Conservation (phyloP, 2,329 filamentous ascomycete species). For the Parascedosporium putredinis region DNA sequence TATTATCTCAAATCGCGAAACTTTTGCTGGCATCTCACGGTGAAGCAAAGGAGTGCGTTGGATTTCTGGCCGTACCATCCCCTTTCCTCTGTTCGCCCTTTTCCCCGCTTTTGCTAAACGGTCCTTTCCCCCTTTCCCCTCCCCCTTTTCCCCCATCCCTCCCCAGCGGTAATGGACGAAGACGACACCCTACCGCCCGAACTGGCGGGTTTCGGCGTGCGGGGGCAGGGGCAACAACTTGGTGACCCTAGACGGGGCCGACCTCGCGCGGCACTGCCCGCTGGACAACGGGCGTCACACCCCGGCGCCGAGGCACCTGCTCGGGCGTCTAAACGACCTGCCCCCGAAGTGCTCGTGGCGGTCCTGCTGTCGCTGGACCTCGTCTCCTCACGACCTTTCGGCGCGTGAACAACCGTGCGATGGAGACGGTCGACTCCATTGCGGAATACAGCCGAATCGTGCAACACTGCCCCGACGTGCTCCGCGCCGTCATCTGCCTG, state of each 20-base stretch:
- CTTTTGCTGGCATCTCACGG: too few relatives aligned
- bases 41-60: too few relatives aligned
- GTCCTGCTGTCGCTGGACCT: constrained; percentile 21
- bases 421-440: constrained; percentile 23
- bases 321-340: constrained; percentile 18
- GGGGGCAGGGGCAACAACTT: neutral
- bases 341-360: constrained; percentile 19
- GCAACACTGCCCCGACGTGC: constrained; percentile 19
- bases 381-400: constrained; percentile 22
- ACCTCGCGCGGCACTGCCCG: constrained; percentile 12
- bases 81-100: too few relatives aligned
- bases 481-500: constrained; percentile 24
- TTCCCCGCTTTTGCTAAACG: too few relatives aligned
- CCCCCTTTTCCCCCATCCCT: too few relatives aligned
- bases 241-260: constrained; percentile 13
- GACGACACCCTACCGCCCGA: neutral
- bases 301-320: neutral
- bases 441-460: constrained; percentile 22
- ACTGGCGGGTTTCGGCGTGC: neutral
- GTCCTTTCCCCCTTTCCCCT: too few relatives aligned
- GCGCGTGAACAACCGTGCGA: constrained; percentile 22
- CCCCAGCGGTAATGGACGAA: neutral
- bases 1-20: too few relatives aligned
- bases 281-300: constrained; percentile 16
- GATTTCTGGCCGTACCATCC: too few relatives aligned